Conservation (phyloP, 139 green algal species). For the Picochlorum sp. region DNA sequence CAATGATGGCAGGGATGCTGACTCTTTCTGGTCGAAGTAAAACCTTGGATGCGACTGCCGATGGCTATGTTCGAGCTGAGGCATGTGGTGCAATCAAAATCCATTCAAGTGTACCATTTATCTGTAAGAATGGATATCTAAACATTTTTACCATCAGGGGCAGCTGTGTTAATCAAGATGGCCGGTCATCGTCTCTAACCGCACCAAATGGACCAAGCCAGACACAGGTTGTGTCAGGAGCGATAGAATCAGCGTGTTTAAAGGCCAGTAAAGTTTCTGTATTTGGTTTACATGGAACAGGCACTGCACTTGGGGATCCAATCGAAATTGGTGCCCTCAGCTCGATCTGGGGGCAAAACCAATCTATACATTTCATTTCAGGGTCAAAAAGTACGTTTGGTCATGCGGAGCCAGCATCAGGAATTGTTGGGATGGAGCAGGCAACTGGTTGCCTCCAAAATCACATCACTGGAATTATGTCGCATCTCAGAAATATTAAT, state of each 20-base stretch:
- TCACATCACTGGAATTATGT: not conserved
- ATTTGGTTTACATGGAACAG: conserved; percentile 53
- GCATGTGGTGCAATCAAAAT: not conserved
- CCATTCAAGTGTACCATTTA: not conserved
- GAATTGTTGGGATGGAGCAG: conserved; percentile 10
- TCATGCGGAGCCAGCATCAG: conserved; percentile 32
- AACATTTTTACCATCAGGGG: conserved; percentile 1
- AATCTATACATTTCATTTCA: conserved; percentile 11
- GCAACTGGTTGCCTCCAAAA: not conserved
- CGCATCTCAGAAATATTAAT: no score
- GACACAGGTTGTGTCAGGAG: conserved; percentile 21
- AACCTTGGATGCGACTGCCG: conserved; percentile 28
- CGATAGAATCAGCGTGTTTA: conserved; percentile 10
- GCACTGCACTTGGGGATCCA: conserved; percentile 66
- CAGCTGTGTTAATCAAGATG: conserved; percentile 47
- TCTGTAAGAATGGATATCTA: not conserved
- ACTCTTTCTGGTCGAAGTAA: conserved; percentile 33
- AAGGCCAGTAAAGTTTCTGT: conserved; percentile 2
- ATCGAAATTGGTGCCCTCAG: conserved; percentile 65
- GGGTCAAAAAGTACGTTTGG: conserved; percentile 27
- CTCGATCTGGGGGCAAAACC: not conserved
- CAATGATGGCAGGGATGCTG: conserved; percentile 39
- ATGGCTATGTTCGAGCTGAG: conserved; percentile 43
- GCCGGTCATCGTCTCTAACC: conserved; percentile 37
- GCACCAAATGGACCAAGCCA: conserved; percentile 49